A percentile compares a stretch with the other conserved stretches of the same genome.
These are phyloP conservation scores for Geotrichum siamense DNA, from an alignment of 1,139 yeast genomes.

Conservation along the genomic window DNA sequence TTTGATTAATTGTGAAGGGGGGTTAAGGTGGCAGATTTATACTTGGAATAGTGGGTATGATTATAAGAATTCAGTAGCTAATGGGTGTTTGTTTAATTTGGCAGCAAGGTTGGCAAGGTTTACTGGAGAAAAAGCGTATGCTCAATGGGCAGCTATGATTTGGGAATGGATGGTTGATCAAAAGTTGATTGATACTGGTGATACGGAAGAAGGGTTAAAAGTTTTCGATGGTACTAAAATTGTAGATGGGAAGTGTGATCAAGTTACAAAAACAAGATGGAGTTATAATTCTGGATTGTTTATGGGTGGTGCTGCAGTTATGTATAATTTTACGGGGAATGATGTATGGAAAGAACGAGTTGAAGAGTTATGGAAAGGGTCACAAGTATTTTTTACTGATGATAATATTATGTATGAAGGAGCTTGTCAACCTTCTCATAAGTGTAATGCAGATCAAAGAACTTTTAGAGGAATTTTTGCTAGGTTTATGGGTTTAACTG, in stretches of 20 bases:
- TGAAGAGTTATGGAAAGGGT: constrained; percentile 36
- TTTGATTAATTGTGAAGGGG: constrained; percentile 63
- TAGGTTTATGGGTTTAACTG: constrained; percentile 67
- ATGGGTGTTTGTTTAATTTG: constrained; percentile 81
- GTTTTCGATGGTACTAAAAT: constrained; percentile 75
- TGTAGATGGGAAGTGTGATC: constrained; percentile 54
- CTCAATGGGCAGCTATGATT: constrained; percentile 69
- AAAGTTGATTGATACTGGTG: constrained; percentile 45
- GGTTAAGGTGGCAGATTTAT: constrained; percentile 94
- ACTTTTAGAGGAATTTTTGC: constrained; percentile 79
- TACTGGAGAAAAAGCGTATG: constrained; percentile 62
- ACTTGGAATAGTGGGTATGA: constrained; percentile 91
- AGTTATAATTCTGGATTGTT: constrained; percentile 79
- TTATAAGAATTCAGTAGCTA: constrained; percentile 83
- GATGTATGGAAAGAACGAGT: constrained; percentile 57
- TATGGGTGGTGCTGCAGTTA: constrained; percentile 72
- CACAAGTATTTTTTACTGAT: constrained; percentile 52
- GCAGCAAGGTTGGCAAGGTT: constrained; percentile 84
- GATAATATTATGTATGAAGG: constrained; percentile 63
- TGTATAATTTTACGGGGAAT: constrained; percentile 67
- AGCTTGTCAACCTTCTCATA: constrained; percentile 58
- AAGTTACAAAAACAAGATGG: constrained; percentile 62
- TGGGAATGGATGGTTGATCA: constrained; percentile 76
- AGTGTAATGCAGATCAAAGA: constrained; percentile 83
- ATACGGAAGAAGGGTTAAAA: constrained; percentile 33